A percentile compares a stretch with the other conserved stretches of the same genome.
Evolutionary conservation across 768 basidiomycete genomes (phyloP).

Genomic region (Rickenella mellea): DNA sequence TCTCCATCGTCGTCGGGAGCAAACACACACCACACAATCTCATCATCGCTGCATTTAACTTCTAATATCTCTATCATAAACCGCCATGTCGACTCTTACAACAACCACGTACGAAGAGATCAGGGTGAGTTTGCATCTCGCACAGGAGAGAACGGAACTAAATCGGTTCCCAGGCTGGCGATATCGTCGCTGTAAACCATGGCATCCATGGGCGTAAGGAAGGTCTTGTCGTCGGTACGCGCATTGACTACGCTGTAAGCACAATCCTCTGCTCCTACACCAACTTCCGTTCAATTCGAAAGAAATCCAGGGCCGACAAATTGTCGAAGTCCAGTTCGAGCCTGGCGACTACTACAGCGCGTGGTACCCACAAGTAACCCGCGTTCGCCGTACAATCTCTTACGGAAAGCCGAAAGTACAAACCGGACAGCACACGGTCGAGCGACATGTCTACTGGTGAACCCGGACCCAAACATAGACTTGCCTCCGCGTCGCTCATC

Average conservation of each 20-base stretch:
- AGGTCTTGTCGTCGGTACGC: constrained; percentile 72
- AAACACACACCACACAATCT: too few relatives aligned
- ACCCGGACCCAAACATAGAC: neutral
- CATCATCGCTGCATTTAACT: too few relatives aligned
- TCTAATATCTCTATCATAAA: too few relatives aligned
- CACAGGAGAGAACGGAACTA: constrained; percentile 2
- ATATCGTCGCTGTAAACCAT: constrained; percentile 70
- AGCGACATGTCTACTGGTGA: constrained; percentile 74
- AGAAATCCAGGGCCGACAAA: constrained; percentile 58
- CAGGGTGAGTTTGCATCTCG: too few relatives aligned
- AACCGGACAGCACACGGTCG: constrained; percentile 49
- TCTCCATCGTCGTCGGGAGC: too few relatives aligned
- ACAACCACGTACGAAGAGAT: too few relatives aligned
- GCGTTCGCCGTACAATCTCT: constrained; percentile 64
- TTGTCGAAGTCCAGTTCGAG: constrained; percentile 77
- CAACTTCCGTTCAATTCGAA: neutral
- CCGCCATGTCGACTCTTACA: too few relatives aligned
- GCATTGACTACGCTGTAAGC: constrained; percentile 43
- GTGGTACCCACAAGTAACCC: constrained; percentile 69
- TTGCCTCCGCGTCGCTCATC: neutral
- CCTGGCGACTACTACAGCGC: constrained; percentile 57
- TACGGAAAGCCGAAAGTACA: constrained; percentile 37
- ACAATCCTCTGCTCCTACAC: neutral
- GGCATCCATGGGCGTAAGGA: constrained; percentile 56
- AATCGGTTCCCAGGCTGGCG: constrained; percentile 48